Evolutionary conservation across 495 filamentous ascomycete genomes (phyloP), one percentile per base, ranked within the genome.

Genomic region (Annulohypoxylon bovei): DNA sequence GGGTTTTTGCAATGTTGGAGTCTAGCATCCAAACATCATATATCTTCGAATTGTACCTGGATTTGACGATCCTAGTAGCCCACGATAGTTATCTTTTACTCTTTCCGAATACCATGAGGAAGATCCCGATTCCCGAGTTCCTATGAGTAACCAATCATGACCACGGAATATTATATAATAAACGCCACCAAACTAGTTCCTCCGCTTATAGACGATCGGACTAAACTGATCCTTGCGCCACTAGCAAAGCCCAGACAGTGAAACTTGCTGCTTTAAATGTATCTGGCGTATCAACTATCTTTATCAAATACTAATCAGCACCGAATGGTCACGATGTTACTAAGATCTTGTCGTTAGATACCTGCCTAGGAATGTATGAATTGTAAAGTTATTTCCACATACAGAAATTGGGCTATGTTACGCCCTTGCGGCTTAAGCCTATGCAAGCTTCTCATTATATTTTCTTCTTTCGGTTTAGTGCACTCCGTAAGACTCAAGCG

Each of bases 51-150:
- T 18, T 37, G 25, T 3, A 20, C n/a, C 16, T 46, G 1, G 11
- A 11, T 28, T 57, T 6, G 16, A 6, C 20, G 28, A 20, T 42
- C 35, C 63, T 42, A 56, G 62, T 54, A 52, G 20, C 46, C 12
- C 11, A 18, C 27, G 61, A 69, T 69, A 56, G 50, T 62, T 62
- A 62, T 62, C 33, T 53, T 16, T 62, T 66, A 16, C 33, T 60
- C 58, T 72, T 68, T 56, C 70, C 70, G 66, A 73, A 70, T 66
- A 25, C 70, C 65, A 66, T 49, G 56, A 62, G 25, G 66, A 46
- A 73, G 70, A 73, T 73, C 61, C 70, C 70, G 70, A 73, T 73
- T 59, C n/a, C 70, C 70, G 70, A 73, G 23, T 30, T 12, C 30
- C 25, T 4, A 47, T 16, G n/a, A n/a, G n/a, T n/a, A 32, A 32